A percentile compares a stretch with the other conserved stretches of the same genome.
phyloP scores from a whole-genome alignment of 2,329 filamentous ascomycete genomes.

The Aspergillus pseudotamarii region DNA sequence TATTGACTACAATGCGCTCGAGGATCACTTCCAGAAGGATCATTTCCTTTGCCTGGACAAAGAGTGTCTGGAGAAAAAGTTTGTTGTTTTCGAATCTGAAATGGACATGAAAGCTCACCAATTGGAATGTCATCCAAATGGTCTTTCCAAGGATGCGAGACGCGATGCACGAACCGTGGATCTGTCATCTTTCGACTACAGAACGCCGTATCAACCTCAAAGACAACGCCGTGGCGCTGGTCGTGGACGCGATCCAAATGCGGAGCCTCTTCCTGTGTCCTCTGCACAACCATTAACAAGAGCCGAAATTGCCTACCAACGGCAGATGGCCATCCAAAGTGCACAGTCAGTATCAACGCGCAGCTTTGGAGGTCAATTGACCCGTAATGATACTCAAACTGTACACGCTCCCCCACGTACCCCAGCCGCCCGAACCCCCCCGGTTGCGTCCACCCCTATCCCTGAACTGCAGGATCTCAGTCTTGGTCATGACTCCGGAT shows the following conservation, averaged over 20 bases:
- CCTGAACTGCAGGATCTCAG: slow-evolving; percentile 56
- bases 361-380: slow-evolving; percentile 83
- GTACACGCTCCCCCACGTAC: slow-evolving; percentile 48
- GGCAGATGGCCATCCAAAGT: slow-evolving; percentile 88
- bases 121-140: slow-evolving; percentile 76
- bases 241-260: slow-evolving; percentile 82
- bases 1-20: slow-evolving; percentile 81
- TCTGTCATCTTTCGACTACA: slow-evolving; percentile 80
- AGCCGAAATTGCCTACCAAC: slow-evolving; percentile 88
- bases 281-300: slow-evolving; percentile 79
- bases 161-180: slow-evolving; percentile 84
- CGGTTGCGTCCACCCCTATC: slow-evolving; percentile 31
- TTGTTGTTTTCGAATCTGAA: slow-evolving; percentile 93
- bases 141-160: slow-evolving; percentile 78
- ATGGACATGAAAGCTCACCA: slow-evolving; percentile 95
- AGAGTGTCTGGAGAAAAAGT: slow-evolving; percentile 95
- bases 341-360: slow-evolving; percentile 78
- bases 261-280: slow-evolving; percentile 74
- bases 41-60: slow-evolving; percentile 83
- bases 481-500: slow-evolving; percentile 43
- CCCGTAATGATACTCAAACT: slow-evolving; percentile 52
- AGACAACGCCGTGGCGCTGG: slow-evolving; percentile 63
- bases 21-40: slow-evolving; percentile 82
- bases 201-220: slow-evolving; percentile 68
- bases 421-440: slow-evolving; percentile 29